Base-by-base conservation (phyloP, 2,329 filamentous ascomycete species). In the Phialocephala subalpina region DNA sequence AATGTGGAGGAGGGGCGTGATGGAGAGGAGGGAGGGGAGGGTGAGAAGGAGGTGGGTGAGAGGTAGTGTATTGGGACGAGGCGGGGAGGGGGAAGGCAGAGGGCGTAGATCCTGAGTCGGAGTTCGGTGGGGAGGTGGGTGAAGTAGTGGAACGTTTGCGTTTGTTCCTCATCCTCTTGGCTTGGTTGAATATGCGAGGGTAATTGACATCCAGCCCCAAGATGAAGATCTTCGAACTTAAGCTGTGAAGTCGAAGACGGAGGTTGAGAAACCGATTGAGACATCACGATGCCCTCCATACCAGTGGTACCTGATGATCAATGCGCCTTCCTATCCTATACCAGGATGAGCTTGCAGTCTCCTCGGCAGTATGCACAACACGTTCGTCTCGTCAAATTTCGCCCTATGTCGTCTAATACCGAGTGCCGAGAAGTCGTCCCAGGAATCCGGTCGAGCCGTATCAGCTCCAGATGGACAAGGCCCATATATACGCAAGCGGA, bases 71-170 rank as follows among this genome's bases (percentile, higher is more conserved):
- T 42, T 12, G 67, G 67, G 11, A 71, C 62, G 1, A 72, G 49
- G 16, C 71, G 65, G 4, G 71, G 59, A 7, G 12, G 3, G 7
- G 72, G 69, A 14, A 73, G 65, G 22, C 65, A 65, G 63, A 66
- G 35, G 7, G 59, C 49, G 59, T 68, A 73, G n/a, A 73, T 73
- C 40, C 62, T 69, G 22, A 62, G 49, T 9, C 71, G 68, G 29
- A 73, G 59, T 64, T 73, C 72, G 9, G 62, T 35, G 4, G 71
- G 72, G 2, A 73, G 66, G n/a, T 49, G 59, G 29, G 69, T 47
- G 59, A 73, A 72, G 45, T 61, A 59, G 22, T 52, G 52, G 42
- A 72, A 70, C 29, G 38, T 14, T 7, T 38, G 5, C 14, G n/a
- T 4, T 57, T 20, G 33, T n/a, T 53, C 25, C 29, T 29, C 22